phyloP scores from a whole-genome alignment of 805 yeast species.

The Ogataea allantospora region DNA sequence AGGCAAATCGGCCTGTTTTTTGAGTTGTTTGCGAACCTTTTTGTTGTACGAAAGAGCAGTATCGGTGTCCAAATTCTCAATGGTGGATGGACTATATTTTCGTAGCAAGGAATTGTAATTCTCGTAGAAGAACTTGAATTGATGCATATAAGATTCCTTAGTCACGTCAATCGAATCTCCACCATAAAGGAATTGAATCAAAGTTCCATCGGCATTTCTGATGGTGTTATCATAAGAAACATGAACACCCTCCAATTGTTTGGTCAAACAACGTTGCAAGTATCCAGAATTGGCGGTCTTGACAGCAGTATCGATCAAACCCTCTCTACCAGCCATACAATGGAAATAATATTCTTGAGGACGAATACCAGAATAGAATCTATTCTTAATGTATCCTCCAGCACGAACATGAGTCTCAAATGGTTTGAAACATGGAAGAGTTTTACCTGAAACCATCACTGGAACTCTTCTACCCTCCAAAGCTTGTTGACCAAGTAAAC shows the following conservation, averaged over 20 bases:
- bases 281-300: conserved; percentile 98
- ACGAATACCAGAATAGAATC: conserved; percentile 95
- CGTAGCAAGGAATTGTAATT: conserved; percentile 83
- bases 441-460: conserved; percentile 97
- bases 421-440: conserved; percentile 94
- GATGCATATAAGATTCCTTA: conserved; percentile 89
- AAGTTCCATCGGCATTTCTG: conserved; percentile 91
- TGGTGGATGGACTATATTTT: conserved; percentile 81
- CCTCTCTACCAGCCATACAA: conserved; percentile 99
- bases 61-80: conserved; percentile 79
- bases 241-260: conserved; percentile 96
- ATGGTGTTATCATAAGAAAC: conserved; percentile 92
- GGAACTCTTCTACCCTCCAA: conserved; percentile 99
- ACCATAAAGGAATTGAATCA: conserved; percentile 94
- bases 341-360: conserved; percentile 99
- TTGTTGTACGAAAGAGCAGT: conserved; percentile 77
- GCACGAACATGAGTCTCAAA: conserved; percentile 97
- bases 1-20: conserved; percentile 60
- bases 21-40: conserved; percentile 70
- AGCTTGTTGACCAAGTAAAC: conserved; percentile 98
- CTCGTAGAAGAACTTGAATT: conserved; percentile 89
- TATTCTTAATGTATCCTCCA: conserved; percentile 96
- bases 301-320: conserved; percentile 98
- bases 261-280: conserved; percentile 96
- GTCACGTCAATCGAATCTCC: conserved; percentile 96